phyloP scores from a whole-genome alignment of 768 basidiomycete species.

The Filobasidium floriforme region DNA sequence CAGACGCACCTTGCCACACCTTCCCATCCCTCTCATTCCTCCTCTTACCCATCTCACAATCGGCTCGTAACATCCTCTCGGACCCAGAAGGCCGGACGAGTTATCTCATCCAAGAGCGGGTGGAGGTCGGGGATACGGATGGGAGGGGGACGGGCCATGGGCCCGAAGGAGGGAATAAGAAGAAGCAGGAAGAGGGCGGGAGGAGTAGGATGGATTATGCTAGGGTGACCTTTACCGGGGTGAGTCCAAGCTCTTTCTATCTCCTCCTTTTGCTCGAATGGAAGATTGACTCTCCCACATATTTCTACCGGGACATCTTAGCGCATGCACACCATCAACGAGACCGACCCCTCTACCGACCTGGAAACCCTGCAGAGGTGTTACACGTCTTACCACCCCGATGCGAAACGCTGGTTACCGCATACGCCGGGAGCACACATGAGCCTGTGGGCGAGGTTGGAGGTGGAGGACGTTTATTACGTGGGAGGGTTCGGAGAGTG shows the following conservation, averaged over 20 bases:
- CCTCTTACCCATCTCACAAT: constrained; percentile 38
- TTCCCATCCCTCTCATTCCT: constrained; percentile 37
- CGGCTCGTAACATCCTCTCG: constrained; percentile 34
- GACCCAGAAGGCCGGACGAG: constrained; percentile 27
- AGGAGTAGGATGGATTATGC: constrained; percentile 33
- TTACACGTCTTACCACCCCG: constrained; percentile 36
- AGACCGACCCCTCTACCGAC: not conserved
- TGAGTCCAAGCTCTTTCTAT: no score
- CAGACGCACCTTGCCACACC: constrained; percentile 39
- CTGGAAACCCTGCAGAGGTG: constrained; percentile 26
- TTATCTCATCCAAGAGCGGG: constrained; percentile 35
- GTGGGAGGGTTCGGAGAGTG: constrained; percentile 44
- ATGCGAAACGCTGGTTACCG: constrained; percentile 37
- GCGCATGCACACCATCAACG: not conserved
- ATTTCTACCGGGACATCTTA: not conserved
- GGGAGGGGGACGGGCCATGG: constrained; percentile 1
- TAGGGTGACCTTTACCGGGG: constrained; percentile 41
- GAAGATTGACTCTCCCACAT: no score
- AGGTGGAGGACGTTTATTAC: constrained; percentile 39
- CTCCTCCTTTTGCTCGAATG: no score
- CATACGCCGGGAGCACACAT: constrained; percentile 23
- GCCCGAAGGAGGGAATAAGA: not conserved
- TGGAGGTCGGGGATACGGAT: not conserved
- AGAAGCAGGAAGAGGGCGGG: constrained; percentile 15
- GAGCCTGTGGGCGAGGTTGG: constrained; percentile 37